A percentile compares a stretch with the other conserved stretches of the same genome.
These are phyloP conservation scores for Malus domestica DNA, from an alignment of 306 rosid genomes.

Conservation along the genomic window ASM211411v1 NC_041792.1:7052501-7053000, in stretches of 20 bases:
- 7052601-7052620: not conserved
- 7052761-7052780: conserved; percentile 83
- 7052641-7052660: not conserved
- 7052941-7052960: conserved; percentile 11
- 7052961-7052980: not conserved
- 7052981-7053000: not conserved
- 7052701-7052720: not conserved
- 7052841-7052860: conserved; percentile 84
- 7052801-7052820: conserved; percentile 68
- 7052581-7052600: not conserved
- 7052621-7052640: not conserved
- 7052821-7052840: conserved; percentile 57
- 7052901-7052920: conserved; percentile 93
- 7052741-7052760: conserved; percentile 64
- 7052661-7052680: not conserved
- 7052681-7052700: not conserved
- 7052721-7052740: not conserved
- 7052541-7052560: not conserved
- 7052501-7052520: no score
- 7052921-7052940: conserved; percentile 67
- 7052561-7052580: not conserved
- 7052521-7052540: no score
- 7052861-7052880: conserved; percentile 77
- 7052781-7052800: conserved; percentile 80
- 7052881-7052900: conserved; percentile 72